These are phyloP conservation scores for Tricholoma bakamatsutake DNA, from an alignment of 768 basidiomycete genomes.

Conservation along the genomic window DNA sequence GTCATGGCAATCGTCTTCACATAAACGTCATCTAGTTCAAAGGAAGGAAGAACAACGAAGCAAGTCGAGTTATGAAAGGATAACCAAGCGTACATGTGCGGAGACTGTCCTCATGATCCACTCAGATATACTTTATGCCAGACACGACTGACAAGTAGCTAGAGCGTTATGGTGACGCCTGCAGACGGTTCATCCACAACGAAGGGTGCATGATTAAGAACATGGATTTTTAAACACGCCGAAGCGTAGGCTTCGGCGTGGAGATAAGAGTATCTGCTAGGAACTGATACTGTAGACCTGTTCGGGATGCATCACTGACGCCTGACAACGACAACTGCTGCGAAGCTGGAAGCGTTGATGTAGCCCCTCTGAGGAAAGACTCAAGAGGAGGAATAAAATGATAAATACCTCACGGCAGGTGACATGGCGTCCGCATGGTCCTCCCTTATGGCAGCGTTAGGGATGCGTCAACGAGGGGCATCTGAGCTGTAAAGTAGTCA, in stretches of 20 bases:
- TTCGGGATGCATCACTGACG: neutral
- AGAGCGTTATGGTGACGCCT: neutral
- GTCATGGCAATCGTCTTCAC: neutral
- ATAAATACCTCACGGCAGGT: neutral
- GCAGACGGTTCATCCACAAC: neutral
- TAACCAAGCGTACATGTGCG: neutral
- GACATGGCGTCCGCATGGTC: neutral
- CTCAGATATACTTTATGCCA: no score
- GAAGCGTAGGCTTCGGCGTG: neutral
- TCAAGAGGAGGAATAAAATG: neutral
- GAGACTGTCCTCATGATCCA: no score
- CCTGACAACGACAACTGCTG: neutral
- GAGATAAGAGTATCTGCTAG: neutral
- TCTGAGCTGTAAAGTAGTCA: neutral
- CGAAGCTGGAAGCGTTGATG: neutral
- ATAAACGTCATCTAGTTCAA: neutral
- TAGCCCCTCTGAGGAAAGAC: neutral
- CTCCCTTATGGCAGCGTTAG: neutral
- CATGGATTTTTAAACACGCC: neutral
- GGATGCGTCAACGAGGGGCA: neutral
- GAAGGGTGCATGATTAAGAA: neutral
- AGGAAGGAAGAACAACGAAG: neutral
- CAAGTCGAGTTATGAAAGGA: neutral
- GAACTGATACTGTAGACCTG: neutral
- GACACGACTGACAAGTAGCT: neutral